Evolutionary conservation across 495 filamentous ascomycete species (phyloP), one percentile per base, ranked within the genome.

Genomic region (Hypoxylon crocopeplum): DNA sequence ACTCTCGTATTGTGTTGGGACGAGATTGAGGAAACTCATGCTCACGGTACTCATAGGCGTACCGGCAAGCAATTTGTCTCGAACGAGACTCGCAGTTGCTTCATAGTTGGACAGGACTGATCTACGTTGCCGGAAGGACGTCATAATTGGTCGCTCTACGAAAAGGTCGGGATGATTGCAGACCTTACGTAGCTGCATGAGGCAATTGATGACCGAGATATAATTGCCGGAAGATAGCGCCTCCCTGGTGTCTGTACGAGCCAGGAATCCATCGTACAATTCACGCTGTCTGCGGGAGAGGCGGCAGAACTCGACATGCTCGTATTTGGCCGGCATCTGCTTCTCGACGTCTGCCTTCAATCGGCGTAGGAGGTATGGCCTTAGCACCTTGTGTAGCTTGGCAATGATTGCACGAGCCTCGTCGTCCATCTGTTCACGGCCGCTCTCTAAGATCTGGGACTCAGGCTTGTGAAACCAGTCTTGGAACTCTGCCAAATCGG

Each of bases 141-240:
- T 98, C 65, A 95, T 92, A 68, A 99, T 97, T n/a, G 89, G 91
- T 11, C 95, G 84, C n/a, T 94, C 95, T 60, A 97, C 90, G 68
- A 99, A 99, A 11, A 98, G 82, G 76, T 99, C 95, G 0, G 95
- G 95, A 68, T 99, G 95, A 64, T 98, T 98, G 80, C 95, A 99
- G 36, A 99, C 95, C 70, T 97, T 97, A 17, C 95, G 87, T 22
- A 99, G 81, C 69, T 96, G 93, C 94, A 99, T 96, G 36, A 99
- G 77, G 73, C 95, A 97, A 72, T 96, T 97, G 72, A 98, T 97
- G 69, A 98, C 97, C 7, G 90, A 96, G 61, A 98, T 85, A 69
- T 97, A 97, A 64, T 98, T 99, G 15, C 95, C 95, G 1, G 91
- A 96, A n/a, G 89, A 83, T 11, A 98, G 80, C 0, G 90, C 96